These are phyloP conservation scores for Sphaerulina populicola DNA, from an alignment of 2,329 filamentous ascomycete genomes.

Conservation along the genomic window DNA sequence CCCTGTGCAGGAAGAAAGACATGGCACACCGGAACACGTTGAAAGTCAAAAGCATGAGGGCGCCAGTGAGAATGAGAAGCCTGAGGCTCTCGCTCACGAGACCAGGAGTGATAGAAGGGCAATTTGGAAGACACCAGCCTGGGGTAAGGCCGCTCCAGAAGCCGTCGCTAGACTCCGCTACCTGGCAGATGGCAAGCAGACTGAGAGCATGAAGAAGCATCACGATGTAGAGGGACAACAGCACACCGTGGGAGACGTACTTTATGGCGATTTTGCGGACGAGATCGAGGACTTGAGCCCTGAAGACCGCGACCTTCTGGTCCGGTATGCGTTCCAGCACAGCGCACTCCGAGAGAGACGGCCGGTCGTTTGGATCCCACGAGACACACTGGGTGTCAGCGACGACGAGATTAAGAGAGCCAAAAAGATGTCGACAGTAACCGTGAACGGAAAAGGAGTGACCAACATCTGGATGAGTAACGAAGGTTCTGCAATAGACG, in stretches of 20 bases:
- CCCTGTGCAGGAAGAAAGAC: slow-evolving; percentile 22
- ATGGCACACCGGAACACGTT: slow-evolving; percentile 6
- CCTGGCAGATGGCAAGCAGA: slow-evolving; percentile 19
- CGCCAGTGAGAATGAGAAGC: slow-evolving; percentile 22
- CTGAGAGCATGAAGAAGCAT: slow-evolving; percentile 1
- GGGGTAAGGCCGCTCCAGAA: slow-evolving; percentile 19
- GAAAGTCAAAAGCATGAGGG: slow-evolving; percentile 9
- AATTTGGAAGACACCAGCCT: slow-evolving; percentile 12
- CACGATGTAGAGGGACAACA: slow-evolving; percentile 56
- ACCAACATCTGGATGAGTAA: slow-evolving; percentile 79
- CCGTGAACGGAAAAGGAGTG: slow-evolving; percentile 28
- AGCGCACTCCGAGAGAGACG: slow-evolving; percentile 73
- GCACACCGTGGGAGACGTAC: slow-evolving; percentile 61
- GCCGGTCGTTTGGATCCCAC: slow-evolving; percentile 88
- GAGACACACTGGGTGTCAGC: slow-evolving; percentile 79
- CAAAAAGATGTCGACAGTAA: slow-evolving; percentile 59
- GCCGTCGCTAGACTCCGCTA: slow-evolving; percentile 21
- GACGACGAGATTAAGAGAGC: slow-evolving; percentile 84
- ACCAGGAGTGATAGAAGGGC: slow-evolving; percentile 10
- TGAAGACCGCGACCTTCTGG: slow-evolving; percentile 75
- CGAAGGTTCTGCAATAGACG: slow-evolving; percentile 79
- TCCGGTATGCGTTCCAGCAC: slow-evolving; percentile 84
- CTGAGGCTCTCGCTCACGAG: slow-evolving; percentile 7
- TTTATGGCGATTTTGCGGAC: slow-evolving; percentile 82
- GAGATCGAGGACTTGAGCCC: slow-evolving; percentile 91